Percentiles rank a stretch among this genome's conserved stretches.
phyloP scores from a whole-genome alignment of 495 filamentous ascomycete species.

The Penicillium longicatenatum region DNA sequence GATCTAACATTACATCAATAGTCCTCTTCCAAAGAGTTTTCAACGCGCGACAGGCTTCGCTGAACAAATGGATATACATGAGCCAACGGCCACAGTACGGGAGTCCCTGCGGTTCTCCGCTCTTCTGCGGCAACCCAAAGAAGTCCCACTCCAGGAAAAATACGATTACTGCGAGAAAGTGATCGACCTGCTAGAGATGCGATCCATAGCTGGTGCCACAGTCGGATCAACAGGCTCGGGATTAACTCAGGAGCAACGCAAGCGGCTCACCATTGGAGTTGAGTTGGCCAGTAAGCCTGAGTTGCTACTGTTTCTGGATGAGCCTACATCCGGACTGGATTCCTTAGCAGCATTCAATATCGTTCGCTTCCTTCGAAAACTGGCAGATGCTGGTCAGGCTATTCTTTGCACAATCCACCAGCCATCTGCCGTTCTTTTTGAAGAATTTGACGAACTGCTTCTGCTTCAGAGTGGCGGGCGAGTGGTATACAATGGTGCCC shows the following conservation, averaged over 20 bases:
- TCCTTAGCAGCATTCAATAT: slow-evolving; percentile 66
- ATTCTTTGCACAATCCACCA: slow-evolving; percentile 83
- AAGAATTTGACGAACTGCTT: slow-evolving; percentile 73
- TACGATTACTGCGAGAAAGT: slow-evolving; percentile 64
- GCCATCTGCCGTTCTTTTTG: slow-evolving; percentile 70
- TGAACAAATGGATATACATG: slow-evolving; percentile 66
- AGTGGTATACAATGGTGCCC: slow-evolving; percentile 69
- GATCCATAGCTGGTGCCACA: slow-evolving; percentile 54
- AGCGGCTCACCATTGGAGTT: slow-evolving; percentile 67
- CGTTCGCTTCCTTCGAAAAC: slow-evolving; percentile 62
- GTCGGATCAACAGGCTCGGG: slow-evolving; percentile 56
- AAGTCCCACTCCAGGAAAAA: slow-evolving; percentile 59
- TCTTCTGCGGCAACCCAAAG: slow-evolving; percentile 57
- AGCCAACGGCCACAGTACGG: slow-evolving; percentile 60
- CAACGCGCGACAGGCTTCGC: slow-evolving; percentile 59
- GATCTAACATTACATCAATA: slow-evolving; percentile 14
- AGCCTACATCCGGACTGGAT: slow-evolving; percentile 77
- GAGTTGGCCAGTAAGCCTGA: slow-evolving; percentile 69
- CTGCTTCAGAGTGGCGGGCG: slow-evolving; percentile 70
- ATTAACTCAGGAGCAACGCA: slow-evolving; percentile 62
- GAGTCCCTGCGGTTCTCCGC: slow-evolving; percentile 64
- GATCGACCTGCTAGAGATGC: slow-evolving; percentile 62
- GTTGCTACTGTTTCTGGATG: slow-evolving; percentile 72
- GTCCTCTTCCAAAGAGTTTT: slow-evolving; percentile 49
- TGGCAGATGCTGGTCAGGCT: slow-evolving; percentile 69